These are phyloP conservation scores for Venturiaceae sp. DNA, from an alignment of 2,329 filamentous ascomycete species.

Conservation along the genomic window DNA sequence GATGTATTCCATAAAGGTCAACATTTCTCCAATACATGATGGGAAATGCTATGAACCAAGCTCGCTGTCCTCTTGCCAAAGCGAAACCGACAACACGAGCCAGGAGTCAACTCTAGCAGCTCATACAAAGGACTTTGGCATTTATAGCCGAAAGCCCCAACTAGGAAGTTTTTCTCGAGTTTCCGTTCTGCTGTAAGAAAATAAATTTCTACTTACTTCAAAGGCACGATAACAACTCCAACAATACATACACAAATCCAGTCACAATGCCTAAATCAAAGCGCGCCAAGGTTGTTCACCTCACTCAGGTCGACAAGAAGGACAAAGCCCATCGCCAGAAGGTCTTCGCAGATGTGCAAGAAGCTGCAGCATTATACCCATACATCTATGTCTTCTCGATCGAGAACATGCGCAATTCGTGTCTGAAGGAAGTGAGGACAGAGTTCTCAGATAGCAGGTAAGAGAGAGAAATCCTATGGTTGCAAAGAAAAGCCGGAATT, in stretches of 20 bases:
- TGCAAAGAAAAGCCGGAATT: not conserved
- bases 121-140: no score
- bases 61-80: no score
- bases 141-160: no score
- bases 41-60: no score
- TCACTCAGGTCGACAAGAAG: slow-evolving; percentile 90
- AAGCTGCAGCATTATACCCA: slow-evolving; percentile 74
- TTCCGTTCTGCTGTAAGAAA: not conserved
- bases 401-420: slow-evolving; percentile 97
- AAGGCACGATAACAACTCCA: not conserved
- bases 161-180: no score
- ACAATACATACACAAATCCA: not conserved
- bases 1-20: slow-evolving; percentile 96
- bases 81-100: no score
- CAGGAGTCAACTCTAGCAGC: no score
- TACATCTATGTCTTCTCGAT: slow-evolving; percentile 90
- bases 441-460: slow-evolving; percentile 80
- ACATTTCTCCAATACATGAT: slow-evolving; percentile 45
- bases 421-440: slow-evolving; percentile 80
- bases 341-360: slow-evolving; percentile 81
- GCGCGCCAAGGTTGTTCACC: slow-evolving; percentile 78
- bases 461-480: not conserved
- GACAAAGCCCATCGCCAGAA: slow-evolving; percentile 80
- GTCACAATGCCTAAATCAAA: slow-evolving; percentile 85
- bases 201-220: not conserved